phyloP scores from a whole-genome alignment of 352 stramenopile genomes.

The Pythium chondricola region DNA sequence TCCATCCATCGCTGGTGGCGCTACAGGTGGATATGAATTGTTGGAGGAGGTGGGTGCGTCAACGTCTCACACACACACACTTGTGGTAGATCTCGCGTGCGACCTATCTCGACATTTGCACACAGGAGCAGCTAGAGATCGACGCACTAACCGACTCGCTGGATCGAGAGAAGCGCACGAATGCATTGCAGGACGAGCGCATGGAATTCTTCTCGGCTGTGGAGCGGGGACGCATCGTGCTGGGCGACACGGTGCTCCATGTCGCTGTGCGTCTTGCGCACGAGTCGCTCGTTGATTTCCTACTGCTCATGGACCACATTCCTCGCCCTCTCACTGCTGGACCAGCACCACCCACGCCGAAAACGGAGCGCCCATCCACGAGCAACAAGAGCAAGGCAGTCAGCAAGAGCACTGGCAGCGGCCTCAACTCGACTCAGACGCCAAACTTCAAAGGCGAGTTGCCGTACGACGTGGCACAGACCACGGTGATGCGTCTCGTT shows the following conservation, averaged over 20 bases:
- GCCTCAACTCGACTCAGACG: slow-evolving; percentile 35
- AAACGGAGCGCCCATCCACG: neutral
- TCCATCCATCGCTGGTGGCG: slow-evolving; percentile 32
- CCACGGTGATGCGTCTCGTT: slow-evolving; percentile 33
- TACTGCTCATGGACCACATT: slow-evolving; percentile 49
- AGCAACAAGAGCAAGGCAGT: neutral
- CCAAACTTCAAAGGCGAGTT: slow-evolving; percentile 65
- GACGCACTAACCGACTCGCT: slow-evolving; percentile 54
- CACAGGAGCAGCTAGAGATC: slow-evolving; percentile 47
- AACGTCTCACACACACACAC: too few relatives aligned
- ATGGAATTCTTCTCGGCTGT: slow-evolving; percentile 71
- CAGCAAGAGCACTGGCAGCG: slow-evolving; percentile 10
- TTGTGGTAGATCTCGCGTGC: slow-evolving; percentile 73
- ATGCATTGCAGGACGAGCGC: slow-evolving; percentile 61
- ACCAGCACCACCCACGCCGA: neutral
- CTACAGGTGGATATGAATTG: slow-evolving; percentile 59
- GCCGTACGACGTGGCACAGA: slow-evolving; percentile 34
- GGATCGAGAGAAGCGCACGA: slow-evolving; percentile 36
- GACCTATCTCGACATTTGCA: slow-evolving; percentile 72
- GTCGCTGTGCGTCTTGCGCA: slow-evolving; percentile 53
- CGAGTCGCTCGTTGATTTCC: slow-evolving; percentile 47
- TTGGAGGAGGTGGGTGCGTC: too few relatives aligned
- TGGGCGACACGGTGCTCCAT: slow-evolving; percentile 72
- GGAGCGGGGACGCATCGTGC: slow-evolving; percentile 42
- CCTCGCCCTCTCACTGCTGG: slow-evolving; percentile 1